phyloP scores from a whole-genome alignment of 768 basidiomycete species.

The Leccinellum albellum region DNA sequence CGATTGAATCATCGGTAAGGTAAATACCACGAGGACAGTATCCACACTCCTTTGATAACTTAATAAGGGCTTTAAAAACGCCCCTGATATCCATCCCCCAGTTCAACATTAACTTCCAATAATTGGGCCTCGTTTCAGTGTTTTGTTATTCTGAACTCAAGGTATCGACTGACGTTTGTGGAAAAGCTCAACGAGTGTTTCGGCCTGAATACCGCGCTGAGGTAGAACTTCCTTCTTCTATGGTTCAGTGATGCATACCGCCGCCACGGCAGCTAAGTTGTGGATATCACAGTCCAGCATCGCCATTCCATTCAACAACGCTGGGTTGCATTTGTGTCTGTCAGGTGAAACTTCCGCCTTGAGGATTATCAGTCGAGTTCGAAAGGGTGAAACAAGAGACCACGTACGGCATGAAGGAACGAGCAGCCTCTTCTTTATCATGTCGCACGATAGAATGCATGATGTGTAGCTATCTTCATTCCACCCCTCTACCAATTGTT shows the following conservation, averaged over 20 bases:
- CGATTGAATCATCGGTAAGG: constrained; percentile 5
- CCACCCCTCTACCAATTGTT: constrained; percentile 8
- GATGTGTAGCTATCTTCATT: not conserved
- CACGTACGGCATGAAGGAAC: constrained; percentile 17
- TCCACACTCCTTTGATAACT: constrained; percentile 17
- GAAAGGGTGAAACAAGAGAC: not conserved
- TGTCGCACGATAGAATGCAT: constrained; percentile 13
- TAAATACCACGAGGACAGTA: constrained; percentile 18
- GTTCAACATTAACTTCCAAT: constrained; percentile 15
- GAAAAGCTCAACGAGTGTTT: constrained; percentile 21
- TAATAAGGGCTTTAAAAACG: constrained; percentile 17
- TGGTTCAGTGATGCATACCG: constrained; percentile 11
- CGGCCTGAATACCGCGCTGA: not conserved
- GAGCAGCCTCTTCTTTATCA: constrained; percentile 12
- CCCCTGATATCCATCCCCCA: constrained; percentile 16
- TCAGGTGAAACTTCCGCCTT: constrained; percentile 7
- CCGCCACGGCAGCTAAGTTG: constrained; percentile 16
- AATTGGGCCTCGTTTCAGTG: constrained; percentile 12
- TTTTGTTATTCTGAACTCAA: not conserved
- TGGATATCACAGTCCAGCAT: constrained; percentile 19
- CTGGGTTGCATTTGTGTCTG: constrained; percentile 23
- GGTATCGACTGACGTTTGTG: constrained; percentile 17
- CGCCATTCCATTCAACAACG: constrained; percentile 15
- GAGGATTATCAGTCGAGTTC: constrained; percentile 7
- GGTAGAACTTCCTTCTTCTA: constrained; percentile 3